These are phyloP conservation scores for Talaromyces sp. DNA, from an alignment of 2,329 filamentous ascomycete species.

Conservation along the genomic window DNA sequence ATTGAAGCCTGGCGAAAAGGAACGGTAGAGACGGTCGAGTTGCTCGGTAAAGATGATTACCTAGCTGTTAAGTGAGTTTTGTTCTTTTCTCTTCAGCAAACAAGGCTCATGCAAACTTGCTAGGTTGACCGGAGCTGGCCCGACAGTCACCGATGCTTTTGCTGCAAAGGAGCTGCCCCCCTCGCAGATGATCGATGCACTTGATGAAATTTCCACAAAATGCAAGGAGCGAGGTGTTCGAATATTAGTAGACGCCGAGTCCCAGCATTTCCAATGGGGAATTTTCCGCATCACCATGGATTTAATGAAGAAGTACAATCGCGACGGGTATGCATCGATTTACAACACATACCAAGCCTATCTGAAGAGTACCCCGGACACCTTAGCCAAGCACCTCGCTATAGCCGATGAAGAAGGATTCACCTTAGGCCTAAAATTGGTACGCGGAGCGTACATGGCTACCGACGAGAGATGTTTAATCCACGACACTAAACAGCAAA, in stretches of 20 bases:
- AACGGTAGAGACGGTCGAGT: neutral
- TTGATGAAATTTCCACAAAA: neutral
- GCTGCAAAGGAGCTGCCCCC: neutral
- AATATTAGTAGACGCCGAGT: constrained; percentile 81
- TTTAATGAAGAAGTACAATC: constrained; percentile 75
- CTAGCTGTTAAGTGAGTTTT: neutral
- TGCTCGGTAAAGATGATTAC: neutral
- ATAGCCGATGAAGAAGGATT: constrained; percentile 56
- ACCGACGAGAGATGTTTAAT: constrained; percentile 66
- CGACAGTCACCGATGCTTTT: neutral
- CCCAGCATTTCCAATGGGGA: constrained; percentile 69
- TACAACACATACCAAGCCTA: constrained; percentile 80
- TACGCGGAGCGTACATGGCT: constrained; percentile 68
- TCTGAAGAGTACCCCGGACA: constrained; percentile 56
- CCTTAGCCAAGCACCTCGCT: constrained; percentile 56
- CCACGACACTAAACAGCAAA: constrained; percentile 65
- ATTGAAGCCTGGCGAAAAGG: neutral
- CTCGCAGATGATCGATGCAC: neutral
- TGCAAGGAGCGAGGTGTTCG: constrained; percentile 59
- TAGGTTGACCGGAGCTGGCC: neutral
- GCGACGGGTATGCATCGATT: constrained; percentile 58
- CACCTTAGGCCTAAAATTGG: constrained; percentile 67
- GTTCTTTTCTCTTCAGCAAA: neutral
- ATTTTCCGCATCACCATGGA: constrained; percentile 75
- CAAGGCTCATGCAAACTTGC: neutral